Conservation (phyloP, 345 rosid species). For the Moringa oleifera region DNA sequence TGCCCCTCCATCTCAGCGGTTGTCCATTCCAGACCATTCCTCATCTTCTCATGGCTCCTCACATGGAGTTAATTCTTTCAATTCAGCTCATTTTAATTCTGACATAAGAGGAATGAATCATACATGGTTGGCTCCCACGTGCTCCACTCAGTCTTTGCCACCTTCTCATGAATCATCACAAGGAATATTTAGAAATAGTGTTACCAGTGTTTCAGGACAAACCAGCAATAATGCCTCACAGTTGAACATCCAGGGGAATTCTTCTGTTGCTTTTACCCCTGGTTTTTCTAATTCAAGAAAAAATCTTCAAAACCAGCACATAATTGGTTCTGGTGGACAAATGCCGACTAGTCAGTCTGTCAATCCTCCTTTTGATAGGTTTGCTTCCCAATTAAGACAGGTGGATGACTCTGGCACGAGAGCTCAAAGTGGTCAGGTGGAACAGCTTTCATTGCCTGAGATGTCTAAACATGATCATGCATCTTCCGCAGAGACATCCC, state of each 20-base stretch:
- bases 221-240: conserved; percentile 15
- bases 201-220: conserved; percentile 35
- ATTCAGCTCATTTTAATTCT: conserved; percentile 27
- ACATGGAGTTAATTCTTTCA: conserved; percentile 23
- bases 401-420: conserved; percentile 36
- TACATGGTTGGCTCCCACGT: conserved; percentile 36
- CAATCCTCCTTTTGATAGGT: conserved; percentile 30
- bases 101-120: conserved; percentile 38
- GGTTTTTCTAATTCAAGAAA: conserved; percentile 46
- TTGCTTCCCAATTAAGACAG: conserved; percentile 33
- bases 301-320: conserved; percentile 36
- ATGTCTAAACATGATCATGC: conserved; percentile 16
- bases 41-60: conserved; percentile 36
- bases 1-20: conserved; percentile 74
- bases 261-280: conserved; percentile 27
- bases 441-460: conserved; percentile 18
- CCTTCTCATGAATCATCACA: conserved; percentile 37
- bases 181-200: conserved; percentile 30
- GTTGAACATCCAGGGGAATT: conserved; percentile 22
- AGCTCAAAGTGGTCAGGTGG: conserved; percentile 40
- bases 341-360: conserved; percentile 24
- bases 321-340: conserved; percentile 31
- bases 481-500: conserved; percentile 35
- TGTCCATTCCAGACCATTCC: conserved; percentile 28
- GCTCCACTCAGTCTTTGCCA: conserved; percentile 31